These are phyloP conservation scores for Raddia distichophylla DNA, from an alignment of 176 grass and related monocot species.

Conservation along the genomic window DNA sequence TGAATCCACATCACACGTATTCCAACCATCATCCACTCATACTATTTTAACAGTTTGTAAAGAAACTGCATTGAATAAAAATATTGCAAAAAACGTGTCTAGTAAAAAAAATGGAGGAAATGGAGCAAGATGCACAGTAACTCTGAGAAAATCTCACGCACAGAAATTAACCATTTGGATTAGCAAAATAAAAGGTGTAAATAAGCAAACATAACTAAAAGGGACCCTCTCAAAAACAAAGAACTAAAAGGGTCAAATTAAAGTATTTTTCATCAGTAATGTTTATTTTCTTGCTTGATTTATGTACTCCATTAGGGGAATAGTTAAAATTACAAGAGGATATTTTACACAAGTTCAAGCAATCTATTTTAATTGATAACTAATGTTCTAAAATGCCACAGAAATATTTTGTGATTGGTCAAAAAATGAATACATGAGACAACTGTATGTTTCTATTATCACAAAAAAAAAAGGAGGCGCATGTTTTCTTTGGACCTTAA, in stretches of 20 bases:
- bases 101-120: neutral
- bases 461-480: neutral
- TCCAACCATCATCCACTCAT: neutral
- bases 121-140: neutral
- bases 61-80: neutral
- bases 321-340: neutral
- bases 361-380: neutral
- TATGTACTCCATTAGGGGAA: neutral
- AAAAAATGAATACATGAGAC: neutral
- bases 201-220: no score
- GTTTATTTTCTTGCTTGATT: neutral
- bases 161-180: neutral
- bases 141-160: neutral
- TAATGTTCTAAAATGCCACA: neutral
- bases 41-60: neutral
- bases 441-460: neutral
- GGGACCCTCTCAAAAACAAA: no score
- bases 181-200: neutral
- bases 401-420: constrained; percentile 5
- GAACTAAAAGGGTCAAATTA: neutral
- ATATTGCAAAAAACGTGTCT: neutral
- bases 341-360: neutral
- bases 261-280: neutral
- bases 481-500: neutral
- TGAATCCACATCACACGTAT: neutral